Percentiles rank a stretch among this genome's conserved stretches.
phyloP scores from a whole-genome alignment of 2,329 filamentous ascomycete genomes.

The Sclerotinia glacialis region DNA sequence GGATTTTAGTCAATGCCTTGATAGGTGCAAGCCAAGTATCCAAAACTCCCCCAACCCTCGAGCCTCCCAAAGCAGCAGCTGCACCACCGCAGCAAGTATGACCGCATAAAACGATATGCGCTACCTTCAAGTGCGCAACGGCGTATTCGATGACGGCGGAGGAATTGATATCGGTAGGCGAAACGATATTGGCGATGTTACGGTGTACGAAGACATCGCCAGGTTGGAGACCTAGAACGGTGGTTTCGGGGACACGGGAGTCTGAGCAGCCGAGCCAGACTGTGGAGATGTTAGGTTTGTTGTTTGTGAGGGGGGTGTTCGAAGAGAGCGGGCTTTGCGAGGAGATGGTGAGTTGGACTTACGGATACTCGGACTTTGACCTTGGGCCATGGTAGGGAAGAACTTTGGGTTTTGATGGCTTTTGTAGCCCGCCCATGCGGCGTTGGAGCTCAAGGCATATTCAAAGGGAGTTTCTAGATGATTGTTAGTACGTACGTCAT shows the following conservation, averaged over 20 bases:
- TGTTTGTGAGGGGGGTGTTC: background rate
- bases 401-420: conserved; percentile 65
- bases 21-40: conserved; percentile 56
- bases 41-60: conserved; percentile 51
- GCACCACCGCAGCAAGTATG: conserved; percentile 69
- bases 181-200: conserved; percentile 84
- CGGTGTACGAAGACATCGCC: conserved; percentile 87
- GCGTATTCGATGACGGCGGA: conserved; percentile 77
- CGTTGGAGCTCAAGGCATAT: conserved; percentile 65
- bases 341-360: conserved; percentile 36
- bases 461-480: conserved; percentile 44
- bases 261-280: conserved; percentile 88
- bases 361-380: conserved; percentile 64
- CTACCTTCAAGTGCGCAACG: conserved; percentile 67
- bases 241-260: conserved; percentile 80
- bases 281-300: conserved; percentile 33
- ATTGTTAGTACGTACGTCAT: conserved; percentile 1
- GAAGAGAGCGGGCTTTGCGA: background rate
- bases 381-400: conserved; percentile 64
- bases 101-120: conserved; percentile 68
- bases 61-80: conserved; percentile 52
- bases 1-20: conserved; percentile 44
- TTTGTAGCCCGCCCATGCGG: conserved; percentile 66
- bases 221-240: conserved; percentile 71
- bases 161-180: conserved; percentile 70